Percentiles rank a stretch among this genome's conserved stretches.
Evolutionary conservation across 441 rosid genomes (phyloP).

Genomic region (Eruca vesicaria): DNA sequence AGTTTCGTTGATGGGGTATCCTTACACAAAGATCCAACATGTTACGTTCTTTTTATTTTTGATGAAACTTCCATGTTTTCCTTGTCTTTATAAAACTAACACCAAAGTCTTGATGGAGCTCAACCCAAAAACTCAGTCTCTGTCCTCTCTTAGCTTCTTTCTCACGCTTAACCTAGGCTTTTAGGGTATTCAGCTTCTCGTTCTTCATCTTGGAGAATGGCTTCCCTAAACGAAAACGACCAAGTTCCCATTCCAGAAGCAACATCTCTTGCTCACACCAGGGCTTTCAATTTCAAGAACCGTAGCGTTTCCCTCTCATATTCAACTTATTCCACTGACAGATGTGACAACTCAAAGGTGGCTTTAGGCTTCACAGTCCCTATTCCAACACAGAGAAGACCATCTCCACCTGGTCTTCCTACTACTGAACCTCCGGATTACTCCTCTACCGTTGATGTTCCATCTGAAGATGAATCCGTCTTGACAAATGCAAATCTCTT

Average conservation of each 20-base stretch:
- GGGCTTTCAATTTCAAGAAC: conserved; percentile 38
- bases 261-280: no score
- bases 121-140: neutral
- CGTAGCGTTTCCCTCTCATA: conserved; percentile 66
- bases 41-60: neutral
- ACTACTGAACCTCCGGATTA: conserved; percentile 19
- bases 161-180: neutral
- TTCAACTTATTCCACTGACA: conserved; percentile 44
- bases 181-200: neutral
- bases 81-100: neutral
- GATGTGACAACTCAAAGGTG: conserved; percentile 31
- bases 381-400: conserved; percentile 48
- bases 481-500: conserved; percentile 62
- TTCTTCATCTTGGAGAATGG: conserved; percentile 5
- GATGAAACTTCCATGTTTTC: neutral
- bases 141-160: neutral
- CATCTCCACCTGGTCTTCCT: conserved; percentile 32
- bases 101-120: neutral
- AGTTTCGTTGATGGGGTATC: conserved; percentile 12
- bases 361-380: conserved; percentile 74
- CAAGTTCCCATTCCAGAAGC: conserved; percentile 53
- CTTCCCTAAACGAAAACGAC: conserved; percentile 45
- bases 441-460: neutral
- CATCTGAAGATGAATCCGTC: conserved; percentile 38
- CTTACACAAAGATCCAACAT: neutral